A percentile compares a stretch with the other conserved stretches of the same genome.
Conservation (phyloP, 2,329 filamentous ascomycete species). For the Ophiostoma angusticollis region DNA sequence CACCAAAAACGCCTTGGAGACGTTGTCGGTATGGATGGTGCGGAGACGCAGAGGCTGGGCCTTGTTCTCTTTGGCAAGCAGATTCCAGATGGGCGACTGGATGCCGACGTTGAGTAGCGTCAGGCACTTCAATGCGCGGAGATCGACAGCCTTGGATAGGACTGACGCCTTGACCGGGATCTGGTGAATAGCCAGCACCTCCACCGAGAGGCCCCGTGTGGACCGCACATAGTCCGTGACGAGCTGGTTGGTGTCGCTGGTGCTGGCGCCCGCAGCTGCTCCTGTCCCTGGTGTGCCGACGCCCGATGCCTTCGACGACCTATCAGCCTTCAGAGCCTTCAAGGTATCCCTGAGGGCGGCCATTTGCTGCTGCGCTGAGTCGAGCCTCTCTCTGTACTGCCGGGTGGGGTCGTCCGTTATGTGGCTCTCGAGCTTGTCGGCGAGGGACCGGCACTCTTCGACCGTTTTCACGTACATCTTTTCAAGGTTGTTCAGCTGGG, state of each 20-base stretch:
- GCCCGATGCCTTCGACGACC: no score
- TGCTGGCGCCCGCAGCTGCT: background rate
- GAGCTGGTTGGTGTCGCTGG: constrained; percentile 2
- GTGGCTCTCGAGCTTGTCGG: no score
- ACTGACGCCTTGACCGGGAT: constrained; percentile 48
- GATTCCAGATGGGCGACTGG: constrained; percentile 46
- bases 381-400: no score
- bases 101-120: constrained; percentile 52
- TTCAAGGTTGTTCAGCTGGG: no score
- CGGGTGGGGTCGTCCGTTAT: no score
- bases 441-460: no score
- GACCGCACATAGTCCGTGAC: constrained; percentile 42
- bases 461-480: no score
- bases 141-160: constrained; percentile 41
- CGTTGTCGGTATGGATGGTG: constrained; percentile 52
- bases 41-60: constrained; percentile 36
- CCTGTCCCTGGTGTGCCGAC: no score
- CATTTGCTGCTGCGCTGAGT: no score
- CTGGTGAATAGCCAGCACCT: constrained; percentile 41
- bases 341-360: no score
- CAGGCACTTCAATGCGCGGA: constrained; percentile 41
- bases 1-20: constrained; percentile 40
- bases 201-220: constrained; percentile 44
- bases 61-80: constrained; percentile 42
- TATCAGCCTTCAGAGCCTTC: no score